These are phyloP conservation scores for Macrotyloma uniflorum DNA, from an alignment of 306 rosid species.

Conservation along the genomic window DNA sequence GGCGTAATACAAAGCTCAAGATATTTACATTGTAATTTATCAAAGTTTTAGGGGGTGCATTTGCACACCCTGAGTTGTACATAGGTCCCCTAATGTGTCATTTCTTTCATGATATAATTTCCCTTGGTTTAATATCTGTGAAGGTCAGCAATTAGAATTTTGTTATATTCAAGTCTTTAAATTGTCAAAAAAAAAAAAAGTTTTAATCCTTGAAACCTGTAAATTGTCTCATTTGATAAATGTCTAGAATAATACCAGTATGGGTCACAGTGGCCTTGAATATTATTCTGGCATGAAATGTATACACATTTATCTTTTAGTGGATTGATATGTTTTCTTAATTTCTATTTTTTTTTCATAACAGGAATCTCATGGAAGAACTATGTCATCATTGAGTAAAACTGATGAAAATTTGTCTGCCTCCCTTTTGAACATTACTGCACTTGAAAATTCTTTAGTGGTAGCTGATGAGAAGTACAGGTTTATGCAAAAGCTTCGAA, in stretches of 20 bases:
- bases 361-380: constrained; percentile 87
- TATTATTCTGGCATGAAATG: neutral
- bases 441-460: constrained; percentile 70
- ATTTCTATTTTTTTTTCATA: neutral
- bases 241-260: neutral
- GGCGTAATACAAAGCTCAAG: neutral
- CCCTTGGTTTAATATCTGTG: neutral
- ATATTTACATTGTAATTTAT: too few species aligned
- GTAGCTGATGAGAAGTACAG: constrained; percentile 83
- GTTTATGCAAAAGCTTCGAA: constrained; percentile 86
- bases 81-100: neutral
- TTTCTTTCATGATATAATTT: neutral
- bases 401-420: constrained; percentile 73
- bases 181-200: too few species aligned
- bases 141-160: neutral
- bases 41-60: neutral
- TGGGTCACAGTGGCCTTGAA: neutral
- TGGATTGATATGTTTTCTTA: neutral
- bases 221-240: neutral
- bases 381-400: constrained; percentile 60
- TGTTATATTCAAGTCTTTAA: neutral
- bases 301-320: neutral
- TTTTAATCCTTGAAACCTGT: neutral
- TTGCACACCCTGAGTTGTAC: neutral
- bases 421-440: constrained; percentile 75